phyloP scores from a whole-genome alignment of 2,329 filamentous ascomycete species.

The Ceratocystis destructans region DNA sequence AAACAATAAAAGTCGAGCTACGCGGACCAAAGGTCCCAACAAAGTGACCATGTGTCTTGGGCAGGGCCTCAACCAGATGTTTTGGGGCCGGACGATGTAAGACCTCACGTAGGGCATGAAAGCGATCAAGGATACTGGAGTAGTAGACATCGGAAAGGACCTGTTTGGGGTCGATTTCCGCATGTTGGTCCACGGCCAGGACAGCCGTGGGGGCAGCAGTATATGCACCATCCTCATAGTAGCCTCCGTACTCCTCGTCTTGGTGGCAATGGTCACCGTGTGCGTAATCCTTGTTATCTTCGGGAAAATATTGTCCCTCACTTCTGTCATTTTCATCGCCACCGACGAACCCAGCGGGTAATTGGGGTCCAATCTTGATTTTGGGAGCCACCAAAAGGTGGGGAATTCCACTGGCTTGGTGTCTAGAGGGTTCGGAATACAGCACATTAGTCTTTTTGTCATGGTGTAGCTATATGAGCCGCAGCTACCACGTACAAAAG shows the following conservation, averaged over 20 bases:
- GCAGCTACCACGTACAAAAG: no score
- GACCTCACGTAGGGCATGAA: constrained; percentile 46
- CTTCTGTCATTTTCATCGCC: neutral
- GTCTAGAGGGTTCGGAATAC: constrained; percentile 38
- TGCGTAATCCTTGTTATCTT: constrained; percentile 19
- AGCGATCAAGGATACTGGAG: constrained; percentile 49
- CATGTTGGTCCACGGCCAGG: constrained; percentile 23
- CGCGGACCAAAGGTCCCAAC: constrained; percentile 40
- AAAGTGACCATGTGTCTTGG: constrained; percentile 39
- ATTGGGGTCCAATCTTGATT: constrained; percentile 34
- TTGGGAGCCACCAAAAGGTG: constrained; percentile 53
- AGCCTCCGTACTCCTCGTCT: constrained; percentile 36
- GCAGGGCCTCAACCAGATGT: constrained; percentile 39
- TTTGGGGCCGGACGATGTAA: constrained; percentile 44
- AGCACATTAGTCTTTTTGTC: constrained; percentile 33
- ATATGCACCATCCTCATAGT: constrained; percentile 69
- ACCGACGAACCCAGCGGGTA: constrained; percentile 28
- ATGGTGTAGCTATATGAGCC: neutral
- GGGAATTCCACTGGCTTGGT: constrained; percentile 62
- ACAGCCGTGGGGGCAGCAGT: constrained; percentile 41
- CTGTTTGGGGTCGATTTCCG: constrained; percentile 26
- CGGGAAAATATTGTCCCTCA: constrained; percentile 20
- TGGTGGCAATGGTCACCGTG: constrained; percentile 22
- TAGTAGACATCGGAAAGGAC: constrained; percentile 54
- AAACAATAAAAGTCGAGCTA: constrained; percentile 37